phyloP scores from a whole-genome alignment of 2,329 filamentous ascomycete genomes.

The Penicillium freii region DNA sequence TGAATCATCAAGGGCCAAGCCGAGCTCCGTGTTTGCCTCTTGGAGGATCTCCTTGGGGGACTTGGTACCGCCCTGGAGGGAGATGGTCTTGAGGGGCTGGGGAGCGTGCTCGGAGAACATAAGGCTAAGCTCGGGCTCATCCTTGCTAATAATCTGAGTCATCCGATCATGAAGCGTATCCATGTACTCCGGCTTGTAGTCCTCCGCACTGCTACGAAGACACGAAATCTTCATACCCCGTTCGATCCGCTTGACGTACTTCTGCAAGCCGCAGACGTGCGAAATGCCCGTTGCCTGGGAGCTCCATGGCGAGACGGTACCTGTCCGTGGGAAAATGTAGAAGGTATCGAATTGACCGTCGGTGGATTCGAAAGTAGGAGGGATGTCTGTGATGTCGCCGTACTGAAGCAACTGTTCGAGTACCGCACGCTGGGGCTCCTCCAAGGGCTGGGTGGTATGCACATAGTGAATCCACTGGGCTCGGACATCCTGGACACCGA shows the following conservation, averaged over 20 bases:
- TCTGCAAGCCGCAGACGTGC: slow-evolving; percentile 78
- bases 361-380: slow-evolving; percentile 43
- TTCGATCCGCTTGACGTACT: slow-evolving; percentile 75
- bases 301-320: slow-evolving; percentile 91
- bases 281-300: slow-evolving; percentile 94
- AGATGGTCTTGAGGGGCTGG: slow-evolving; percentile 68
- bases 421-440: slow-evolving; percentile 49
- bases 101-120: slow-evolving; percentile 76
- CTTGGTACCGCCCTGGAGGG: slow-evolving; percentile 65
- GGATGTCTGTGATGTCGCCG: slow-evolving; percentile 54
- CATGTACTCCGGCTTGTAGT: slow-evolving; percentile 55
- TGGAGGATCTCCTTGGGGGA: slow-evolving; percentile 70
- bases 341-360: slow-evolving; percentile 58
- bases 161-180: slow-evolving; percentile 86
- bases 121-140: slow-evolving; percentile 64
- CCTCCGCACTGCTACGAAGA: slow-evolving; percentile 58
- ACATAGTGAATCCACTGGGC: slow-evolving; percentile 63
- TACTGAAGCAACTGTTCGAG: slow-evolving; percentile 62
- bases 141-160: slow-evolving; percentile 76
- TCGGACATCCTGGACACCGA: slow-evolving; percentile 45
- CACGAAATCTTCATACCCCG: slow-evolving; percentile 73
- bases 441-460: slow-evolving; percentile 53
- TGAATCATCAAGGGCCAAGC: slow-evolving; percentile 79
- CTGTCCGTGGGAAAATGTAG: slow-evolving; percentile 75
- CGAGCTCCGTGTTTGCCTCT: slow-evolving; percentile 78